Base-by-base conservation (phyloP, 1,139 yeast genomes). In the Suhomyces kunorum region DNA sequence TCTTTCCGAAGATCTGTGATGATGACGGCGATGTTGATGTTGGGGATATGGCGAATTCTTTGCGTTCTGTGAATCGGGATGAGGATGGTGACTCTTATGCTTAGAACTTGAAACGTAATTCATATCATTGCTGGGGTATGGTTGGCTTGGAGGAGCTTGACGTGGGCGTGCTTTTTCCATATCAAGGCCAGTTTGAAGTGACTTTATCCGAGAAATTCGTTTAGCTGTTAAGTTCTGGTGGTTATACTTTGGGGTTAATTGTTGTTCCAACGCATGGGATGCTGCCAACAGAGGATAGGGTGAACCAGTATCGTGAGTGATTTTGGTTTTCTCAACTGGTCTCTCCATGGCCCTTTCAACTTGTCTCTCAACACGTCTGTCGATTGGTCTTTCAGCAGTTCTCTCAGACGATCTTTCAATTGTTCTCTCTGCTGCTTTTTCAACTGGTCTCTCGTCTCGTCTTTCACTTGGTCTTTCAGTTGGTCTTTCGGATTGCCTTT, bases 251-350 rank as follows among this genome's bases (percentile, higher is more conserved):
- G 44, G 46, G 15, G 37, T 35, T 16, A 49, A 46, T 20, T 50
- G 53, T 24, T 38, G 38, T 12, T 50, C 50, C 12, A 48, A 42
- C 6, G 48, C 22, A 32, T 47, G 52, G 2, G 54, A 42, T 1
- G 55, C 44, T 8, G 56, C 44, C 1, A 54, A 42, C 9, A 46
- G 32, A 15, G 57, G 56, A 32, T 59, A 59, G 5, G 63, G 63
- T 2, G 63, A 58, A 28, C 53, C 55, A 14, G 44, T 43, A 26
- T 25, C 35, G 12, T 28, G 28, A 1, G 24, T 6, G 6, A 29
- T 12, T 20, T 20, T 20, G 2, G 31, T n/a, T n/a, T n/a, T n/a
- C n/a, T n/a, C n/a, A n/a, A n/a, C n/a, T n/a, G n/a, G n/a, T n/a
- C n/a, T n/a, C n/a, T n/a, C n/a, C n/a, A n/a, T n/a, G n/a, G 9